These are phyloP conservation scores for Macrolepiota albuminosa DNA, from an alignment of 768 basidiomycete genomes.

Conservation along the genomic window DNA sequence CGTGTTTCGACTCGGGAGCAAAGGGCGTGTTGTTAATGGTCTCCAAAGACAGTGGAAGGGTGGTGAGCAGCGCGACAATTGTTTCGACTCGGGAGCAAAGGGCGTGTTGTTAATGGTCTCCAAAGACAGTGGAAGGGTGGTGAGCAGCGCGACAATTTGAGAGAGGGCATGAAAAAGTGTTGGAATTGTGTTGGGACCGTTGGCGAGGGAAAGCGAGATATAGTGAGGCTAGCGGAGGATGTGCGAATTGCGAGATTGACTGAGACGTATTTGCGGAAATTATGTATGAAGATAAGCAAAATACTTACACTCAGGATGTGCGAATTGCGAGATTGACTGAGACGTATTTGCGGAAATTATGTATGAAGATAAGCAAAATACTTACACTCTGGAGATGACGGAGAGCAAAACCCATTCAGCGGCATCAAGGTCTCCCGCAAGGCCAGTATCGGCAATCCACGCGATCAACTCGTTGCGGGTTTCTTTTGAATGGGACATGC, in stretches of 20 bases:
- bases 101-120: conserved; percentile 49
- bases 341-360: neutral
- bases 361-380: conserved; percentile 9
- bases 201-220: conserved; percentile 54
- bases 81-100: conserved; percentile 64
- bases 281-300: neutral
- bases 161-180: conserved; percentile 50
- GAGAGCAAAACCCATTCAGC: conserved; percentile 75
- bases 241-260: conserved; percentile 62
- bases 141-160: conserved; percentile 53
- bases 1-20: conserved; percentile 64
- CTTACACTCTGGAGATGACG: conserved; percentile 60
- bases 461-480: conserved; percentile 52
- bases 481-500: conserved; percentile 11
- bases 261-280: conserved; percentile 20
- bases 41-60: conserved; percentile 58
- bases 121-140: conserved; percentile 57
- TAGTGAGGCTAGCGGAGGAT: conserved; percentile 60
- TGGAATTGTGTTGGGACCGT: conserved; percentile 29
- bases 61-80: conserved; percentile 52
- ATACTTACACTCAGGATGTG: conserved; percentile 66
- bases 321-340: conserved; percentile 62
- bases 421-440: conserved; percentile 62
- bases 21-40: conserved; percentile 55
- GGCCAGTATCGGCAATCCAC: conserved; percentile 70